Evolutionary conservation across 140 eudicot species (phyloP), one percentile per base, ranked within the genome.

Genomic region (Senecio squalidus): DNA sequence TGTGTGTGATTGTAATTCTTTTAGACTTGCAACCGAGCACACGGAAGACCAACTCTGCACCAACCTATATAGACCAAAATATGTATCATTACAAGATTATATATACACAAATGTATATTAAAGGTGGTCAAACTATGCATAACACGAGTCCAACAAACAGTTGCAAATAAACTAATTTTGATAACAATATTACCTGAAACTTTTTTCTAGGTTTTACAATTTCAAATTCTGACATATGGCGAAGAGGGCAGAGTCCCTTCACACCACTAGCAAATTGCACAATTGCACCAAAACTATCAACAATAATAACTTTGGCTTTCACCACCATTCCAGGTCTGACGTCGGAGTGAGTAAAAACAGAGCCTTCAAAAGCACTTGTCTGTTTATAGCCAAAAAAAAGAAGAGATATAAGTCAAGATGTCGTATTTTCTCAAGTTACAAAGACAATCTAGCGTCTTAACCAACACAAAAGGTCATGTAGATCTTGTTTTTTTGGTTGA

Each of bases 241-340:
- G 93, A 46, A 92, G 84, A 18, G 98, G 98, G 63, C 98, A 92
- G 49, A 92, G 96, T 44, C 96, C 96, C 80, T 92, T 92, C 68
- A 92, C 93, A 46, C 98, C 98, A 62, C 86, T 79, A 25, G 93
- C 78, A 65, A 92, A 79, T 71, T 87, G 96, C 72, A 92, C 81
- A 55, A 84, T 80, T 43, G 96, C 98, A 62, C 96, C 98, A 57
- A 84, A 79, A 56, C 76, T 84, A 40, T 87, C 85, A 34, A 92
- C 86, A 68, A 76, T 70, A 55, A 82, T 36, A 61, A 92, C 83
- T 84, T 87, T 92, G 27, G 86, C 96, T 71, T 84, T 92, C 29
- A 92, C 96, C 69, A 84, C 82, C 98, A 92, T 92, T 39, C 98
- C 96, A n/a, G 98, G 89, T 85, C 84, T 92, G 55, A 87, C 92